A percentile compares a stretch with the other conserved stretches of the same genome.
These are phyloP conservation scores for Aspergillus unguis DNA, from an alignment of 2,329 filamentous ascomycete species.

Conservation along the genomic window DNA sequence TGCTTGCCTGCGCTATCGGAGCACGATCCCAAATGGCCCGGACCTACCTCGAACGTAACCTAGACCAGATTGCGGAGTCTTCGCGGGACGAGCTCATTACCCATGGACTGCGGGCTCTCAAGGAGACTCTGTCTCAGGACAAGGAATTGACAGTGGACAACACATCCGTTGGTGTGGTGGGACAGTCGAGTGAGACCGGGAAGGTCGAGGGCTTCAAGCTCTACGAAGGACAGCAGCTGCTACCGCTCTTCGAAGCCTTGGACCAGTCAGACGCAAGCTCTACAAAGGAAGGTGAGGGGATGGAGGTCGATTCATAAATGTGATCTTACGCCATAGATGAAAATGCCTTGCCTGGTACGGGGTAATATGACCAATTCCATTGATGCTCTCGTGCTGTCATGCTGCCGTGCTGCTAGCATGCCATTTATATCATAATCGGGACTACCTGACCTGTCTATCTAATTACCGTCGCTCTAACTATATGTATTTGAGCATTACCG, in stretches of 20 bases:
- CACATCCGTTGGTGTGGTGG: slow-evolving; percentile 84
- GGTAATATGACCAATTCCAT: slow-evolving; percentile 9
- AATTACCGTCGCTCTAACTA: neutral
- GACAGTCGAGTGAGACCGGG: slow-evolving; percentile 53
- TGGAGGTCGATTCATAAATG: slow-evolving; percentile 56
- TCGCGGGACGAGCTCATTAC: slow-evolving; percentile 80
- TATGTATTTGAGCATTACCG: neutral
- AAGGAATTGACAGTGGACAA: slow-evolving; percentile 97
- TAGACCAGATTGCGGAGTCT: slow-evolving; percentile 75
- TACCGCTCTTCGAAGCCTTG: slow-evolving; percentile 75
- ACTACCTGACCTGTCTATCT: neutral
- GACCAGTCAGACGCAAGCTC: slow-evolving; percentile 47
- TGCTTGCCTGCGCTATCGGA: slow-evolving; percentile 93
- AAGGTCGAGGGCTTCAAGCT: slow-evolving; percentile 78
- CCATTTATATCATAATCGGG: neutral
- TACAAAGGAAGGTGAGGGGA: slow-evolving; percentile 44
- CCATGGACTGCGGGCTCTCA: slow-evolving; percentile 86
- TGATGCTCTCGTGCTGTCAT: neutral
- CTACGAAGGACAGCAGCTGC: slow-evolving; percentile 83
- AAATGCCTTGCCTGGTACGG: slow-evolving; percentile 10
- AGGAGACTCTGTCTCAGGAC: slow-evolving; percentile 94
- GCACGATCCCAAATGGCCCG: slow-evolving; percentile 95
- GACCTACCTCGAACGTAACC: slow-evolving; percentile 90
- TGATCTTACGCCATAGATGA: slow-evolving; percentile 30
- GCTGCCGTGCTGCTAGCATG: neutral